These are phyloP conservation scores for Cutaneotrichosporon sp. DNA, from an alignment of 1,284 basidiomycete species.

Conservation along the genomic window DNA sequence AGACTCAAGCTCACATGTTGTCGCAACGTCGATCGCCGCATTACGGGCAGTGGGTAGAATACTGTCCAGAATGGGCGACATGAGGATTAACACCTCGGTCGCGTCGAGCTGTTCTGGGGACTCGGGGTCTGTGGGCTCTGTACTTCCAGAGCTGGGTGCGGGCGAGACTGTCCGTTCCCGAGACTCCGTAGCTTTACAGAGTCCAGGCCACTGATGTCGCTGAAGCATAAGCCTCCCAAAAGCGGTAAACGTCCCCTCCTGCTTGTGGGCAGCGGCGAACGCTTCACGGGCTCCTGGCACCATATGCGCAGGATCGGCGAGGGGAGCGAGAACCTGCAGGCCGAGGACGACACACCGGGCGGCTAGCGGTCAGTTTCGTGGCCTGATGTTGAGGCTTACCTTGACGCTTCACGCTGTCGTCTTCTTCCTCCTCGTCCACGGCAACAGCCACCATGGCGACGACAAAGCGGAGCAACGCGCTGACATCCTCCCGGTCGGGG, in stretches of 20 bases:
- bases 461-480: not conserved
- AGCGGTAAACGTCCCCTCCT: not conserved
- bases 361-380: conserved; percentile 2
- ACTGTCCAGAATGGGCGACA: not conserved
- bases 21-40: not conserved
- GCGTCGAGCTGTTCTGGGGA: not conserved
- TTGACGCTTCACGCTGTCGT: not conserved
- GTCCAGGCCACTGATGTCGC: not conserved
- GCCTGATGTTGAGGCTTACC: conserved; percentile 3
- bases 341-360: conserved; percentile 4
- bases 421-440: conserved; percentile 2
- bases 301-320: not conserved
- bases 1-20: not conserved
- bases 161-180: not conserved
- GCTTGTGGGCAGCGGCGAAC: not conserved
- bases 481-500: not conserved
- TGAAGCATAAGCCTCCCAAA: not conserved
- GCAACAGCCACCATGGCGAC: conserved; percentile 5
- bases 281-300: not conserved
- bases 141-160: no score
- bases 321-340: conserved; percentile 6
- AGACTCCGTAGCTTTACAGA: not conserved
- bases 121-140: no score
- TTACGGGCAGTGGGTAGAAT: not conserved
- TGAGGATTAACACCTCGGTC: not conserved